A percentile compares a stretch with the other conserved stretches of the same genome.
Evolutionary conservation across 2,329 filamentous ascomycete species (phyloP).

Genomic region (Clathrospora elynae): DNA sequence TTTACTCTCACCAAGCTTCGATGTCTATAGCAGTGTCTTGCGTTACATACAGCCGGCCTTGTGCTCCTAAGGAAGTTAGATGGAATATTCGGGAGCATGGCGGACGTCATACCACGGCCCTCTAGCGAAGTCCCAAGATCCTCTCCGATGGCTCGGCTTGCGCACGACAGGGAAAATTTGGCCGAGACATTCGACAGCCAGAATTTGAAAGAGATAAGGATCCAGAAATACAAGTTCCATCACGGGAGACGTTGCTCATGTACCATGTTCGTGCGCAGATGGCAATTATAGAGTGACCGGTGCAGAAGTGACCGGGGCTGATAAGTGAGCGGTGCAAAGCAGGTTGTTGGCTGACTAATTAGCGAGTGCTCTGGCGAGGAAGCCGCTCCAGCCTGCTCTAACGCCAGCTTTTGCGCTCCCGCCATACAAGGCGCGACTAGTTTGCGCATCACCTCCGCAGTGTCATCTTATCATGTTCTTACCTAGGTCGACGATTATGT

Average conservation of each 20-base stretch:
- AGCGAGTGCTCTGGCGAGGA: no score
- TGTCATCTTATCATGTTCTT: no score
- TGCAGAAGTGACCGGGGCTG: no score
- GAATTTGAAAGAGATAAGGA: slow-evolving; percentile 5
- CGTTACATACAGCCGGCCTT: slow-evolving; percentile 2
- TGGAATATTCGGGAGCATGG: neutral
- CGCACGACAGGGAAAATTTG: slow-evolving; percentile 1
- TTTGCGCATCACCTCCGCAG: no score
- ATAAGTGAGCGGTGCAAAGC: no score
- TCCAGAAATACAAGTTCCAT: neutral
- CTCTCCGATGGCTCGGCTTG: slow-evolving; percentile 2
- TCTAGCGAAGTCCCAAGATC: slow-evolving; percentile 4
- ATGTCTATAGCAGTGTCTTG: neutral
- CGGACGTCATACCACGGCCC: slow-evolving; percentile 4
- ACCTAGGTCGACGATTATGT: no score
- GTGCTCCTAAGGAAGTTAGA: neutral
- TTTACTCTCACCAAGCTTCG: slow-evolving; percentile 6
- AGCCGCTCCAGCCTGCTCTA: no score
- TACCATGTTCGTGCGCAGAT: neutral
- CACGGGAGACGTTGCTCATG: slow-evolving; percentile 8
- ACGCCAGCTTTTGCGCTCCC: no score
- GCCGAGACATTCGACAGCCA: neutral
- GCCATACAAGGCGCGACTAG: no score
- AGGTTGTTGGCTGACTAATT: no score
- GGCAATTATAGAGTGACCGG: neutral